Evolutionary conservation across 192 early-diverging fungal genomes (phyloP).

Genomic region (Entomortierella lignicola): DNA sequence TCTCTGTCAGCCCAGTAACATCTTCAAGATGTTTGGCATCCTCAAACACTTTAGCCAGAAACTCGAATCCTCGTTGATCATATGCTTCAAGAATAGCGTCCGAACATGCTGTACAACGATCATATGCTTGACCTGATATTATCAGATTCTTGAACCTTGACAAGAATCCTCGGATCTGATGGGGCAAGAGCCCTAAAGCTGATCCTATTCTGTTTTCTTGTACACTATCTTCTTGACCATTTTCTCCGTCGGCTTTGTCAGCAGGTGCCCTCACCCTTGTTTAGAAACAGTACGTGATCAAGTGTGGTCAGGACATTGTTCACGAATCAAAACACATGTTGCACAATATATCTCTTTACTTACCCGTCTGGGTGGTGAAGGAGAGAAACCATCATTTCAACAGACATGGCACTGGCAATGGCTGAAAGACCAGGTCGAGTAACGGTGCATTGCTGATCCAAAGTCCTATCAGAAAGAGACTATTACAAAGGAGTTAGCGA

Average conservation of each 20-base stretch:
- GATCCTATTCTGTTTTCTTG: slow-evolving; percentile 9
- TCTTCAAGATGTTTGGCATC: slow-evolving; percentile 86
- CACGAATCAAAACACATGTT: background rate
- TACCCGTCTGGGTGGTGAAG: slow-evolving; percentile 87
- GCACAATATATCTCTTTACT: background rate
- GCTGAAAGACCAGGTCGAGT: slow-evolving; percentile 95
- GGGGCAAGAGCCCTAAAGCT: slow-evolving; percentile 82
- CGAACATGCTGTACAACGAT: slow-evolving; percentile 94
- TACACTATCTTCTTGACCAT: slow-evolving; percentile 9
- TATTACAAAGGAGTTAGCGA: too few species aligned
- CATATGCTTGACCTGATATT: slow-evolving; percentile 86
- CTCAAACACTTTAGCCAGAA: slow-evolving; percentile 79
- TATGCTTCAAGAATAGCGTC: slow-evolving; percentile 72
- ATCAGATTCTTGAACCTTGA: slow-evolving; percentile 85
- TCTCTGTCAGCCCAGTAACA: slow-evolving; percentile 81
- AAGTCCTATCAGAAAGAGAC: slow-evolving; percentile 91
- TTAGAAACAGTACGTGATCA: background rate
- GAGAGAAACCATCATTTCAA: slow-evolving; percentile 90
- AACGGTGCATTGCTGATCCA: slow-evolving; percentile 99
- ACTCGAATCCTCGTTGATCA: slow-evolving; percentile 73
- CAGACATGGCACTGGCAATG: slow-evolving; percentile 86
- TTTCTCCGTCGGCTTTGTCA: slow-evolving; percentile 63
- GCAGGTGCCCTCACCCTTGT: slow-evolving; percentile 54
- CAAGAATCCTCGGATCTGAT: slow-evolving; percentile 96
- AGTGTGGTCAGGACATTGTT: background rate